A percentile compares a stretch with the other conserved stretches of the same genome.
Evolutionary conservation across 345 rosid species (phyloP).

Genomic region (Hibiscus tridactylites): DNA sequence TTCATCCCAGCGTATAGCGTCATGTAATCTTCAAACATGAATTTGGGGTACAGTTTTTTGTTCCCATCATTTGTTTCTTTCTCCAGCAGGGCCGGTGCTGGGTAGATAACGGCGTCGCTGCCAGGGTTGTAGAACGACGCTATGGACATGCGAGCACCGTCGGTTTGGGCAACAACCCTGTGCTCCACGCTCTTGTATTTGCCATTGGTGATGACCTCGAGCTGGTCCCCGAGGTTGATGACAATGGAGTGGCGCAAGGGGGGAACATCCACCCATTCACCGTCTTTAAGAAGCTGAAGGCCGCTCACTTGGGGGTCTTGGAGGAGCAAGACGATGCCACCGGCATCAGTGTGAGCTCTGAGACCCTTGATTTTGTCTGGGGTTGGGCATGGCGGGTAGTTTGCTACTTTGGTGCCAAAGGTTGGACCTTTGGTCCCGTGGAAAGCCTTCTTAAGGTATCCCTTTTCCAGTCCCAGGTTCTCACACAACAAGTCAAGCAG

Average conservation of each 20-base stretch:
- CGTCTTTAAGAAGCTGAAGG: conserved; percentile 90
- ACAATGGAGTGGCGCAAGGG: conserved; percentile 94
- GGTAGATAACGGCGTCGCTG: conserved; percentile 69
- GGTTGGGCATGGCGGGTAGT: conserved; percentile 90
- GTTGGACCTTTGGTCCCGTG: conserved; percentile 65
- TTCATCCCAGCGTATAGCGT: conserved; percentile 60
- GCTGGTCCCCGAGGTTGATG: conserved; percentile 86
- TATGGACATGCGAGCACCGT: conserved; percentile 76
- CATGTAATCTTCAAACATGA: conserved; percentile 93
- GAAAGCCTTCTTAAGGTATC: conserved; percentile 65
- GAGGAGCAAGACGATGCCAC: conserved; percentile 82
- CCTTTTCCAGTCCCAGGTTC: conserved; percentile 73
- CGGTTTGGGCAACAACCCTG: conserved; percentile 70
- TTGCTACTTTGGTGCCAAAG: conserved; percentile 86
- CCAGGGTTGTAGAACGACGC: conserved; percentile 97
- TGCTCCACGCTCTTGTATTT: conserved; percentile 87
- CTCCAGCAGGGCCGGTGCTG: conserved; percentile 63
- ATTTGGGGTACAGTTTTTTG: conserved; percentile 52
- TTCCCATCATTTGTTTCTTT: conserved; percentile 29
- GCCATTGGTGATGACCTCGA: conserved; percentile 94
- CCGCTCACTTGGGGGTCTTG: conserved; percentile 89
- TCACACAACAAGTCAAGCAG: conserved; percentile 70
- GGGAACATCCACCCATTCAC: conserved; percentile 83
- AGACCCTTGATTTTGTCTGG: conserved; percentile 90
- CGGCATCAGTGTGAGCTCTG: conserved; percentile 91